Percentiles rank a stretch among this genome's conserved stretches.
Evolutionary conservation across 1,139 yeast genomes (phyloP).

Genomic region (Protomyces arabidopsidicola): DNA sequence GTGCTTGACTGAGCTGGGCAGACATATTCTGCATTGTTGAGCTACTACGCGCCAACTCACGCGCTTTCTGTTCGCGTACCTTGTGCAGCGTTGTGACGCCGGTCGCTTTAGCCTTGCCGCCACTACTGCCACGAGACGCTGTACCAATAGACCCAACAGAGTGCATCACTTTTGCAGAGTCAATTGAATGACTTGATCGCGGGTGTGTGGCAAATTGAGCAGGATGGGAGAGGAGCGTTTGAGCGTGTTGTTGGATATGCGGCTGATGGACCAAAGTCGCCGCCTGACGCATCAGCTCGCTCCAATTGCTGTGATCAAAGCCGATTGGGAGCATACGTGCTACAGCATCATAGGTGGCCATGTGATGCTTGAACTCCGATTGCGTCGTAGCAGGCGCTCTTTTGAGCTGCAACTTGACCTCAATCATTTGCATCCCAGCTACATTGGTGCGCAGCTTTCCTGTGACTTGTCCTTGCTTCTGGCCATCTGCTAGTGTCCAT

Average conservation of each 20-base stretch:
- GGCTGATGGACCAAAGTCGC: neutral
- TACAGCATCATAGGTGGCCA: conserved; percentile 21
- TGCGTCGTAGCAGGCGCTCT: conserved; percentile 15
- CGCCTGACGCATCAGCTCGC: conserved; percentile 7
- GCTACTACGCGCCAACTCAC: conserved; percentile 16
- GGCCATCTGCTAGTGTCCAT: conserved; percentile 9
- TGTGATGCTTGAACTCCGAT: conserved; percentile 6
- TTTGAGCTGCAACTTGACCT: conserved; percentile 12
- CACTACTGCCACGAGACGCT: neutral
- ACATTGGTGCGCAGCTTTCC: conserved; percentile 4
- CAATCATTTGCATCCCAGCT: conserved; percentile 1
- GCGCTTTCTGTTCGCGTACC: conserved; percentile 23
- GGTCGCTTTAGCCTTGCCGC: neutral
- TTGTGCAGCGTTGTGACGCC: conserved; percentile 8
- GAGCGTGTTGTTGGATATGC: neutral
- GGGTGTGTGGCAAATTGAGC: neutral
- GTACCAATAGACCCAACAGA: neutral
- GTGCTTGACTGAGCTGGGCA: conserved; percentile 13
- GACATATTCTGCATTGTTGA: conserved; percentile 11
- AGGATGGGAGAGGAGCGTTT: neutral
- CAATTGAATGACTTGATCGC: neutral
- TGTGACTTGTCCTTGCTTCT: conserved; percentile 5
- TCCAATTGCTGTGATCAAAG: conserved; percentile 16
- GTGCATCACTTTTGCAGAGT: neutral
- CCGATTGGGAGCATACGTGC: conserved; percentile 13